Conservation (phyloP, 2,329 filamentous ascomycete species). For the Arthroderma sp. region DNA sequence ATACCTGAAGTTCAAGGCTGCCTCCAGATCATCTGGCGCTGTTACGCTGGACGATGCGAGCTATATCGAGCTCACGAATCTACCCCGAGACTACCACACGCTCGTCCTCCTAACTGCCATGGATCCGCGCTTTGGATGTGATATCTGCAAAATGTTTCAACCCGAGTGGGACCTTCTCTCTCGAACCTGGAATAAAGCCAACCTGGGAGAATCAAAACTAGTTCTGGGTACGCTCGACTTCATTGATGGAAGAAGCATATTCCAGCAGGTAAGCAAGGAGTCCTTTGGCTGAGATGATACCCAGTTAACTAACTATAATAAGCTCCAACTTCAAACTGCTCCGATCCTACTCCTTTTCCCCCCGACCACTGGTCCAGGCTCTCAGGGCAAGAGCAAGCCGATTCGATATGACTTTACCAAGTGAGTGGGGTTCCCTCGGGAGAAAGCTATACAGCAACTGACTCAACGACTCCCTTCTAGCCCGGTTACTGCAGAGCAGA, state of each 20-base stretch:
- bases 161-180: slow-evolving; percentile 83
- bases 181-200: slow-evolving; percentile 78
- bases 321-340: slow-evolving; percentile 90
- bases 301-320: slow-evolving; percentile 7
- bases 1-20: neutral
- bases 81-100: slow-evolving; percentile 72
- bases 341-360: slow-evolving; percentile 80
- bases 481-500: slow-evolving; percentile 59
- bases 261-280: slow-evolving; percentile 59
- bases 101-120: slow-evolving; percentile 77
- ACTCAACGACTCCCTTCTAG: slow-evolving; percentile 33
- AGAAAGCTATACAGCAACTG: neutral
- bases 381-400: slow-evolving; percentile 56
- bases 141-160: slow-evolving; percentile 80
- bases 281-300: neutral
- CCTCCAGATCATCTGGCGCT: slow-evolving; percentile 40
- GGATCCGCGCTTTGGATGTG: slow-evolving; percentile 71
- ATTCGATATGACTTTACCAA: slow-evolving; percentile 77
- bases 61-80: slow-evolving; percentile 63
- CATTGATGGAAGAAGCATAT: slow-evolving; percentile 65
- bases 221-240: slow-evolving; percentile 85
- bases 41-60: slow-evolving; percentile 65
- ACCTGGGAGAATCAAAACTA: slow-evolving; percentile 41
- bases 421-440: slow-evolving; percentile 38
- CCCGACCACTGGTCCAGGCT: slow-evolving; percentile 53